Conservation (phyloP, 108 stramenopile genomes). For the Schizochytrium sp. region DNA sequence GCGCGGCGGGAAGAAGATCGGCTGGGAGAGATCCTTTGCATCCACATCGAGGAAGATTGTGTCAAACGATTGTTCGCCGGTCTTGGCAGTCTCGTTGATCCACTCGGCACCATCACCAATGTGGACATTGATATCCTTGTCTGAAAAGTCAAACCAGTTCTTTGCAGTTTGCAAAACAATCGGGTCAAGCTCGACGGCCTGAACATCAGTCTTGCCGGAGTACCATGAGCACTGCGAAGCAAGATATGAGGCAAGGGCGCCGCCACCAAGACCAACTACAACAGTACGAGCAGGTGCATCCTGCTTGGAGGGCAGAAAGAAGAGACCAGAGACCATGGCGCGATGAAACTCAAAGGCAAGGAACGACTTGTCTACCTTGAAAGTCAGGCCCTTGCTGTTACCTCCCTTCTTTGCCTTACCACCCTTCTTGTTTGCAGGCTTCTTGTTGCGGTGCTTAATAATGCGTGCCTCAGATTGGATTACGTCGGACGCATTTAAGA, state of each 20-base stretch:
- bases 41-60: constrained; percentile 57
- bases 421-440: constrained; percentile 40
- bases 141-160: constrained; percentile 27
- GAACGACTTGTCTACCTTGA: constrained; percentile 28
- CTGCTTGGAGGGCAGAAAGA: not conserved
- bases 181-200: constrained; percentile 24
- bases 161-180: constrained; percentile 22
- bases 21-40: constrained; percentile 27
- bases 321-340: constrained; percentile 50
- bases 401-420: constrained; percentile 49
- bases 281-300: constrained; percentile 14
- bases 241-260: constrained; percentile 20
- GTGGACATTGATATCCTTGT: not conserved
- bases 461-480: constrained; percentile 47
- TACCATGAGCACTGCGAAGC: not conserved
- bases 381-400: not conserved
- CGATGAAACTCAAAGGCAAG: constrained; percentile 45
- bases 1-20: constrained; percentile 41
- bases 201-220: not conserved
- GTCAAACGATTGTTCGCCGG: not conserved
- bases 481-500: not conserved
- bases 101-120: constrained; percentile 21
- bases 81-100: not conserved
- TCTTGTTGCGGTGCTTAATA: not conserved
- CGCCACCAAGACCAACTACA: constrained; percentile 50